Percentiles rank a stretch among this genome's conserved stretches.
Evolutionary conservation across 2,329 filamentous ascomycete species (phyloP).

Genomic region (Beauveria rudraprayagi): DNA sequence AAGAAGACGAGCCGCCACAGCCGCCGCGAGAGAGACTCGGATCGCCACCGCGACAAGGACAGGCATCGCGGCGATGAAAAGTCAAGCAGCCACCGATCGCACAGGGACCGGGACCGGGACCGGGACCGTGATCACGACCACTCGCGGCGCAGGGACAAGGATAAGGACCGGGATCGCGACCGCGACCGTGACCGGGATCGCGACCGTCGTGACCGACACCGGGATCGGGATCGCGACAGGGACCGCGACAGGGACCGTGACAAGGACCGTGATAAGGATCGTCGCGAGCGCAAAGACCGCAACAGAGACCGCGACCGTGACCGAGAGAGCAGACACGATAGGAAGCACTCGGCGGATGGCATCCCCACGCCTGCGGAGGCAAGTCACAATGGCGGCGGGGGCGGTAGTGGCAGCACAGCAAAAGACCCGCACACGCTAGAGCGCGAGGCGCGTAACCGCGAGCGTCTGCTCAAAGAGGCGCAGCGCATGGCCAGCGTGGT

Average conservation of each 20-base stretch:
- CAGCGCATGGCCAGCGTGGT: conserved; percentile 52
- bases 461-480: conserved; percentile 60
- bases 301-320: conserved; percentile 28
- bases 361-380: conserved; percentile 21
- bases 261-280: conserved; percentile 22
- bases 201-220: conserved; percentile 14
- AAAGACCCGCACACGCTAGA: conserved; percentile 62
- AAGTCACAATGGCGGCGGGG: conserved; percentile 15
- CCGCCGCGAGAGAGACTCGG: conserved; percentile 45
- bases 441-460: conserved; percentile 57
- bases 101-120: conserved; percentile 30
- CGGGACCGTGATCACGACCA: conserved; percentile 24
- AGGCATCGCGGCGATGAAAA: conserved; percentile 39
- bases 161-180: conserved; percentile 22
- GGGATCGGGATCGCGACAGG: conserved; percentile 26
- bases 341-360: conserved; percentile 21
- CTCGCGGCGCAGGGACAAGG: conserved; percentile 15
- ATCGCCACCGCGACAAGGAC: conserved; percentile 36
- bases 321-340: conserved; percentile 19
- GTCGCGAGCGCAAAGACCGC: conserved; percentile 33
- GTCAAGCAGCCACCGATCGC: conserved; percentile 31
- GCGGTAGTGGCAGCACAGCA: conserved; percentile 12
- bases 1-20: conserved; percentile 52
- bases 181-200: conserved; percentile 17
- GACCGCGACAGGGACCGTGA: conserved; percentile 22